A percentile compares a stretch with the other conserved stretches of the same genome.
These are phyloP conservation scores for Epichloe aotearoae DNA, from an alignment of 2,329 filamentous ascomycete species.

Conservation along the genomic window DNA sequence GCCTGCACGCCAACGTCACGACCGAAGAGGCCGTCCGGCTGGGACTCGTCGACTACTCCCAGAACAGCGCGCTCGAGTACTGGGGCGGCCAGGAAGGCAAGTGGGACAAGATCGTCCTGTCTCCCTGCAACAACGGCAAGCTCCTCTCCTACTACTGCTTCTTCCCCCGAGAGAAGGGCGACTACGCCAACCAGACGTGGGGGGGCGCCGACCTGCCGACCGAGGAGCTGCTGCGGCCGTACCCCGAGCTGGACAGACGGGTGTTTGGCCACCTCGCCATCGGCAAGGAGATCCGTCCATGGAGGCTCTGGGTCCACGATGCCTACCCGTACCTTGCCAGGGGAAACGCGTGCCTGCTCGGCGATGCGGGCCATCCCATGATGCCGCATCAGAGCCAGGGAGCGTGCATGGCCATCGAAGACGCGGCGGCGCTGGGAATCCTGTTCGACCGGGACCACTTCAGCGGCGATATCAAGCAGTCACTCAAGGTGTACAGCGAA, in stretches of 20 bases:
- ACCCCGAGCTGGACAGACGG: constrained; percentile 43
- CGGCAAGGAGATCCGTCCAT: constrained; percentile 49
- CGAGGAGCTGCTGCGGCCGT: constrained; percentile 47
- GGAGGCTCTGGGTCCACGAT: constrained; percentile 48
- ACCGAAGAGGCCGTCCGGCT: constrained; percentile 46
- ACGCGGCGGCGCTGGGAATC: constrained; percentile 50
- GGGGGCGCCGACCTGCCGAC: constrained; percentile 40
- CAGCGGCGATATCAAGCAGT: constrained; percentile 31
- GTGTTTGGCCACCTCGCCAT: constrained; percentile 45
- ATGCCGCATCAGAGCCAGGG: constrained; percentile 56
- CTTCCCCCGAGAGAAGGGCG: constrained; percentile 42
- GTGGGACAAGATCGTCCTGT: constrained; percentile 58
- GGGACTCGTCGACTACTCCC: constrained; percentile 50
- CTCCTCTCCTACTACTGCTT: constrained; percentile 59
- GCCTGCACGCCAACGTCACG: constrained; percentile 50
- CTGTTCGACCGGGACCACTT: constrained; percentile 39
- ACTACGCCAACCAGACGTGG: constrained; percentile 50
- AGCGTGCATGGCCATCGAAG: constrained; percentile 53
- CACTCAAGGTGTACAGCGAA: constrained; percentile 37
- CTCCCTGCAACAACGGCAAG: constrained; percentile 52
- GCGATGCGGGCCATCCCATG: constrained; percentile 56
- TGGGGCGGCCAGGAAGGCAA: constrained; percentile 54
- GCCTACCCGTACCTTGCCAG: constrained; percentile 47
- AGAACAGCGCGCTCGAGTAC: constrained; percentile 50
- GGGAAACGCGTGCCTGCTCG: constrained; percentile 41